These are phyloP conservation scores for Hygrophorus russula DNA, from an alignment of 768 basidiomycete genomes.

Conservation along the genomic window DNA sequence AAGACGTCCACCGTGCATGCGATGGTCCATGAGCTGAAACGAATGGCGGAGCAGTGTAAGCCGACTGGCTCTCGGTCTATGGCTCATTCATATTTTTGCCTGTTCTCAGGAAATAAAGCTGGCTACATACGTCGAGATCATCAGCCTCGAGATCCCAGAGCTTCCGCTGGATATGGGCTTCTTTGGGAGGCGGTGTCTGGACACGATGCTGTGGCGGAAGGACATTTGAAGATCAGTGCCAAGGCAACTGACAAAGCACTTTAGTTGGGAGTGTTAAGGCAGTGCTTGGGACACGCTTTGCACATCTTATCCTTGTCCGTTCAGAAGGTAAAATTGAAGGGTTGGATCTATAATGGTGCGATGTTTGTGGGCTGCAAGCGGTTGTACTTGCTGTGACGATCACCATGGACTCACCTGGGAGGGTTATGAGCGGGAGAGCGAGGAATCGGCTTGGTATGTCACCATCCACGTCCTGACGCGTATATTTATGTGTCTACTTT, in stretches of 20 bases:
- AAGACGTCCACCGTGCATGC: constrained; percentile 98
- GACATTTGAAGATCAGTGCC: too few relatives aligned
- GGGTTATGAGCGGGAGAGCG: too few relatives aligned
- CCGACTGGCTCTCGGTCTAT: constrained; percentile 13
- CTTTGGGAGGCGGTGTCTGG: too few relatives aligned
- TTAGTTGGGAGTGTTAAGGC: constrained; percentile 49
- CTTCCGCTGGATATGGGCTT: constrained; percentile 91
- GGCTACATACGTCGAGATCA: constrained; percentile 96
- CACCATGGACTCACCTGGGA: constrained; percentile 94
- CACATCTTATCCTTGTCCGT: constrained; percentile 23
- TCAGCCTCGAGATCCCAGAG: constrained; percentile 88
- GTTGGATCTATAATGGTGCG: constrained; percentile 54
- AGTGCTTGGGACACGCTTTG: constrained; percentile 88
- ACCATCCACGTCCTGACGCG: neutral
- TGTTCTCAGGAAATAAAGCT: constrained; percentile 72
- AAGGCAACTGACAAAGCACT: constrained; percentile 66
- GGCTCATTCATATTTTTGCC: neutral
- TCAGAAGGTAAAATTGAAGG: constrained; percentile 1
- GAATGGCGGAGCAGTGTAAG: constrained; percentile 72
- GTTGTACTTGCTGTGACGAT: constrained; percentile 97
- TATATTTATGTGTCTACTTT: too few relatives aligned
- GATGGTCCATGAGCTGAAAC: too few relatives aligned
- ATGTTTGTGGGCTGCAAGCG: constrained; percentile 70
- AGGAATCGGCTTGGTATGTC: constrained; percentile 71
- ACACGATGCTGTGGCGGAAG: too few relatives aligned